Conservation (phyloP, 192 early-diverging fungal species). For the Geranomyces michiganensis region DNA sequence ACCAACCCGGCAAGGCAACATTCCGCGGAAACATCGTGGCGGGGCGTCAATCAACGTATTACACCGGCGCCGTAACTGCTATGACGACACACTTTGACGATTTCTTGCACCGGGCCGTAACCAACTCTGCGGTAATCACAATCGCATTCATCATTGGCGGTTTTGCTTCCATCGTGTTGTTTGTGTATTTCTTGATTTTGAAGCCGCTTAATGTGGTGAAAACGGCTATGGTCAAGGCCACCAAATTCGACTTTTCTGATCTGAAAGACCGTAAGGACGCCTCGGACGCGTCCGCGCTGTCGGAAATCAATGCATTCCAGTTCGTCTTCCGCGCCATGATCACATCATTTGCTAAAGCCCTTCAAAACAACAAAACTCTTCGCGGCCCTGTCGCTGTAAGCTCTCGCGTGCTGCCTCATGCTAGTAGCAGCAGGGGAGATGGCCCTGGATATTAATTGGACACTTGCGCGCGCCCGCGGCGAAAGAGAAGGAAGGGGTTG, state of each 20-base stretch:
- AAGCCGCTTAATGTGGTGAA: slow-evolving; percentile 4
- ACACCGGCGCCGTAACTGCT: neutral
- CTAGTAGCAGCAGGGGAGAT: too few relatives aligned
- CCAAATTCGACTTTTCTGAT: slow-evolving; percentile 6
- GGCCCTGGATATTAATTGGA: too few relatives aligned
- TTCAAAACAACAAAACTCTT: neutral
- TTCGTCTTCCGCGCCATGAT: slow-evolving; percentile 9
- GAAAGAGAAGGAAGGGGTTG: too few relatives aligned
- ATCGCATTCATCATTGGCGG: slow-evolving; percentile 10
- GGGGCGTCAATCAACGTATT: neutral
- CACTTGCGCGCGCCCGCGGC: too few relatives aligned
- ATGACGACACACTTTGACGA: neutral
- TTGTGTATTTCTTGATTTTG: slow-evolving; percentile 8
- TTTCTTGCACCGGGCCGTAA: neutral
- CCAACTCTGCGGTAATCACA: slow-evolving; percentile 11
- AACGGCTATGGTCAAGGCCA: neutral
- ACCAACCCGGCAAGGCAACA: neutral
- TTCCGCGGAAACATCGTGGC: slow-evolving; percentile 1
- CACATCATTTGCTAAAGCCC: neutral
- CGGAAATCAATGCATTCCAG: slow-evolving; percentile 1
- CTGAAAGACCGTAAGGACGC: neutral
- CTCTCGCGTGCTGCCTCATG: too few relatives aligned
- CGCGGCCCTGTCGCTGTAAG: too few relatives aligned
- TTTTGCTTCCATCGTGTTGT: slow-evolving; percentile 2
- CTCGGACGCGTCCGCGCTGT: neutral